A percentile compares a stretch with the other conserved stretches of the same genome.
Evolutionary conservation across 805 yeast genomes (phyloP).

Genomic region (Kregervanrija pseudodelftensis): DNA sequence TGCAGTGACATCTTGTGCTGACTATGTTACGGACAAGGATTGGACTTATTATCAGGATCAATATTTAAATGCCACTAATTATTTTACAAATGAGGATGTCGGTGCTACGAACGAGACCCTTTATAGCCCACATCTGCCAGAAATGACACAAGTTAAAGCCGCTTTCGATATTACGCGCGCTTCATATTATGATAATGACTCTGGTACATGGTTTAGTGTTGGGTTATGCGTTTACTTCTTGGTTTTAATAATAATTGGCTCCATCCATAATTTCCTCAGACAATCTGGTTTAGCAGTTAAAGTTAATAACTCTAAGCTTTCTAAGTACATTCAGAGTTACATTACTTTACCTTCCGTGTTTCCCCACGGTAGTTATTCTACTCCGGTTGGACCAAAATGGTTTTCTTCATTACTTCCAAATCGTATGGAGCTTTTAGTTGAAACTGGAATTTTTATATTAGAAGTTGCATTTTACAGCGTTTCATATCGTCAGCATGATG

Average conservation of each 20-base stretch:
- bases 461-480: conserved; percentile 13
- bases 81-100: neutral
- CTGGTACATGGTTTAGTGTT: conserved; percentile 24
- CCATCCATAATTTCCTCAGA: conserved; percentile 26
- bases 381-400: conserved; percentile 8
- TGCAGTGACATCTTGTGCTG: conserved; percentile 1
- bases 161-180: conserved; percentile 5
- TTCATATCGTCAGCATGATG: conserved; percentile 7
- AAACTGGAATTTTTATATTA: conserved; percentile 17
- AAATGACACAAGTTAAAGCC: conserved; percentile 4
- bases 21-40: conserved; percentile 5
- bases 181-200: no score
- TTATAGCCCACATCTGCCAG: conserved; percentile 10
- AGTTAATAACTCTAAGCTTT: conserved; percentile 22
- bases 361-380: conserved; percentile 13
- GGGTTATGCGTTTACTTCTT: conserved; percentile 32
- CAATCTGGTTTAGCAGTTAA: conserved; percentile 10
- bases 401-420: conserved; percentile 21
- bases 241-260: conserved; percentile 28
- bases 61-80: neutral
- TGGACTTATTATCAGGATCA: neutral
- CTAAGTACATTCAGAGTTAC: conserved; percentile 27
- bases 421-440: conserved; percentile 23
- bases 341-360: conserved; percentile 32
- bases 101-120: conserved; percentile 3